A percentile compares a stretch with the other conserved stretches of the same genome.
Evolutionary conservation across 75 land plant genomes (phyloP).

Genomic region (Sequoia sempervirens): DNA sequence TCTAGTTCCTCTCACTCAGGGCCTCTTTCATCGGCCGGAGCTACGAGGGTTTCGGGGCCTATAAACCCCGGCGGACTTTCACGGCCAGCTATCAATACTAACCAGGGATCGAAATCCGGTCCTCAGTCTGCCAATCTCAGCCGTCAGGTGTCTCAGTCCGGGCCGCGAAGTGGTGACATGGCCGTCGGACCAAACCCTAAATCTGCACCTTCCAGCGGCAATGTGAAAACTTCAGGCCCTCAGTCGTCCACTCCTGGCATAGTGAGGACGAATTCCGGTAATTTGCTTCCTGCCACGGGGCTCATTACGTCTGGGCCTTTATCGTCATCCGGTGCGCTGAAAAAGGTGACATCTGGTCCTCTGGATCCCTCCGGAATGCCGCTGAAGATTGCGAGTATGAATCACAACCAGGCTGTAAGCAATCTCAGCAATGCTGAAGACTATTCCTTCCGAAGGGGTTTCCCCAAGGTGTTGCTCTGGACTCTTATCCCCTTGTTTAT

Average conservation of each 20-base stretch:
- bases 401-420: conserved; percentile 52
- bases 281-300: conserved; percentile 63
- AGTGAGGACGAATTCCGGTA: conserved; percentile 67
- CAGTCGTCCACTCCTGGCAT: conserved; percentile 58
- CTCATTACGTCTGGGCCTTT: conserved; percentile 76
- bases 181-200: conserved; percentile 14
- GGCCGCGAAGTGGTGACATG: conserved; percentile 68
- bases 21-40: conserved; percentile 31
- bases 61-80: conserved; percentile 33
- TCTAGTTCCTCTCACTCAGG: conserved; percentile 53
- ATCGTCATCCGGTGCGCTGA: conserved; percentile 56
- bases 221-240: conserved; percentile 63
- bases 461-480: conserved; percentile 63
- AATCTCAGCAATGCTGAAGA: conserved; percentile 52
- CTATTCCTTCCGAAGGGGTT: conserved; percentile 37
- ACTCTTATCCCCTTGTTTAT: conserved; percentile 51
- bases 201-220: conserved; percentile 2
- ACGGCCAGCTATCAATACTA: conserved; percentile 26
- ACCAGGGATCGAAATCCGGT: conserved; percentile 17
- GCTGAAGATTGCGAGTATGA: conserved; percentile 27
- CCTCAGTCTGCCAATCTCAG: conserved; percentile 11
- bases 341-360: conserved; percentile 63
- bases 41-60: conserved; percentile 35
- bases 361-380: conserved; percentile 46
- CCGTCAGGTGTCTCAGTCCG: conserved; percentile 60